Percentiles rank a stretch among this genome's conserved stretches.
phyloP scores from a whole-genome alignment of 768 basidiomycete genomes.

The Auricularia heimuer region DNA sequence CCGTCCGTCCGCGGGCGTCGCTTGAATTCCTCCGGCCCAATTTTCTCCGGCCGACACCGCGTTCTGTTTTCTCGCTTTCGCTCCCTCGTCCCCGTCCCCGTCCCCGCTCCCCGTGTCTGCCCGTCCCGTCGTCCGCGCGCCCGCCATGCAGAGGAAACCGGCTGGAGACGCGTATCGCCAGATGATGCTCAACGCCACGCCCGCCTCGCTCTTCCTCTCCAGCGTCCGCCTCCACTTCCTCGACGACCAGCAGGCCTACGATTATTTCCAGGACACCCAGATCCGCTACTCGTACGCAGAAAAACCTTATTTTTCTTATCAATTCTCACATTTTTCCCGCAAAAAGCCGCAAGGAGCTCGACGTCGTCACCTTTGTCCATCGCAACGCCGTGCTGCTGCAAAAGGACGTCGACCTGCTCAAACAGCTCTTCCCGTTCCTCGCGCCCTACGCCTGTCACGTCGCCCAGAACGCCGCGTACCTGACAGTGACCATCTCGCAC shows the following conservation, averaged over 20 bases:
- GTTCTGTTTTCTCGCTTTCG: background rate
- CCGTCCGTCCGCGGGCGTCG: background rate
- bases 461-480: background rate
- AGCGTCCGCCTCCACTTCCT: constrained; percentile 1
- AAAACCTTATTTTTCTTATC: background rate
- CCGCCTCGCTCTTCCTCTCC: background rate
- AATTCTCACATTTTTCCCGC: background rate
- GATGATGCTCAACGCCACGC: constrained; percentile 1
- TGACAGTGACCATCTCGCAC: background rate
- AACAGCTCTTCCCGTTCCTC: constrained; percentile 1
- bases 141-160: background rate
- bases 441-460: background rate
- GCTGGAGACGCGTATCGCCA: constrained; percentile 2
- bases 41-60: background rate
- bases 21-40: background rate
- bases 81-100: background rate
- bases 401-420: constrained; percentile 3
- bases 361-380: constrained; percentile 2
- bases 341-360: background rate
- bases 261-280: background rate
- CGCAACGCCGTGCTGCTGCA: constrained; percentile 5
- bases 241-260: constrained; percentile 1
- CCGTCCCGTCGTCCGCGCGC: background rate
- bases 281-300: background rate
- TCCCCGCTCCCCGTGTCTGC: background rate